Evolutionary conservation across 495 filamentous ascomycete genomes (phyloP).

Genomic region (Trichoderma asperelloides): DNA sequence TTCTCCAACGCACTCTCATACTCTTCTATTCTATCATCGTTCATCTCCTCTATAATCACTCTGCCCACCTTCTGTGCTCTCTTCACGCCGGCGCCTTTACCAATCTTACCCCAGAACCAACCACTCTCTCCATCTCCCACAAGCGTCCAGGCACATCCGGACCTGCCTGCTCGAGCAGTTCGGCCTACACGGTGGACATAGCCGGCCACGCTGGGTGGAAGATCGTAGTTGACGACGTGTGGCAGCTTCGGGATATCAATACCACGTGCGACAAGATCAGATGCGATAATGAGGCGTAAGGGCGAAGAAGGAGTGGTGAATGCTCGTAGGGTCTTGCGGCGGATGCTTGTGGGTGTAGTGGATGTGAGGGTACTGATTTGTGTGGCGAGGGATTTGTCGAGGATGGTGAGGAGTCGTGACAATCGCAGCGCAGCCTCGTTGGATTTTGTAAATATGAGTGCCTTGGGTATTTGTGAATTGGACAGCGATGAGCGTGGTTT

Average conservation of each 20-base stretch:
- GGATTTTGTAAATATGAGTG: conserved; percentile 80
- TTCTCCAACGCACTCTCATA: conserved; percentile 52
- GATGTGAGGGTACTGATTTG: conserved; percentile 67
- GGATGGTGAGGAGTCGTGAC: conserved; percentile 60
- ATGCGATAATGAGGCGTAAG: conserved; percentile 70
- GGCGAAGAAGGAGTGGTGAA: conserved; percentile 48
- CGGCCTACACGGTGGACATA: conserved; percentile 93
- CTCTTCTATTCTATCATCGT: conserved; percentile 41
- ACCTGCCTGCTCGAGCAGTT: conserved; percentile 73
- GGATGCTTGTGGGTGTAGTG: conserved; percentile 53
- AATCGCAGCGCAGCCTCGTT: conserved; percentile 79
- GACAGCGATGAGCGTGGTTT: neutral
- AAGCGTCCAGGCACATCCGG: conserved; percentile 75
- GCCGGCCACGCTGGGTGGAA: conserved; percentile 66
- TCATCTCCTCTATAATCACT: conserved; percentile 25
- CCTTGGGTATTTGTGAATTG: conserved; percentile 21
- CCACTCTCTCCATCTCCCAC: conserved; percentile 66
- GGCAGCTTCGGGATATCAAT: conserved; percentile 74
- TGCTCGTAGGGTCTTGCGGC: conserved; percentile 49
- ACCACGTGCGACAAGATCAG: conserved; percentile 85
- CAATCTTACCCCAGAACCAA: conserved; percentile 82
- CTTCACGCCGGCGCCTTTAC: conserved; percentile 22
- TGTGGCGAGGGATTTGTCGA: conserved; percentile 49
- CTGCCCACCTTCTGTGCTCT: conserved; percentile 19
- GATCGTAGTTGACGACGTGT: conserved; percentile 90